Evolutionary conservation across 2,329 filamentous ascomycete species (phyloP).

Genomic region (Neurospora crassa): DNA sequence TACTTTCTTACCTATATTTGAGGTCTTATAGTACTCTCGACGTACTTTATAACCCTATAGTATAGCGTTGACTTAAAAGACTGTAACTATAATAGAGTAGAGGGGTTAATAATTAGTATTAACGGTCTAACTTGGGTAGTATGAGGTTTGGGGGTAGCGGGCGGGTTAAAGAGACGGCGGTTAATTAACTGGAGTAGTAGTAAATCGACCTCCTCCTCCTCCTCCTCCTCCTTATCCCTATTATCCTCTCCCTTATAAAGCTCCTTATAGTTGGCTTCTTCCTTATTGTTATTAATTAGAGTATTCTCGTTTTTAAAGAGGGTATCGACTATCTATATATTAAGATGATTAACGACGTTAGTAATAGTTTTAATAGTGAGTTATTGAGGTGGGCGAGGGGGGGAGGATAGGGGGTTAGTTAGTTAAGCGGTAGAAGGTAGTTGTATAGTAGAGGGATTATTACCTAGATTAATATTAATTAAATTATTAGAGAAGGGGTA

Average conservation of each 20-base stretch:
- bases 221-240: background rate
- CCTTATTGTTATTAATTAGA: background rate
- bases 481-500: background rate
- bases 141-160: background rate
- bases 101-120: background rate
- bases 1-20: background rate
- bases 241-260: background rate
- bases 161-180: no score
- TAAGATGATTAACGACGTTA: background rate
- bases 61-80: background rate
- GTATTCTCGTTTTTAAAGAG: background rate
- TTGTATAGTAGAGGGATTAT: background rate
- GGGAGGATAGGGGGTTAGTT: background rate
- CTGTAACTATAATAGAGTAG: background rate
- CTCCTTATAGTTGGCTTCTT: background rate
- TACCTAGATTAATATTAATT: background rate
- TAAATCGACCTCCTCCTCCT: background rate
- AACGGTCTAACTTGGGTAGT: background rate
- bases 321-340: background rate
- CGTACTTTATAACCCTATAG: background rate
- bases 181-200: background rate
- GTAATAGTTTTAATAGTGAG: rapidly evolving
- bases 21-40: background rate
- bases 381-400: no score
- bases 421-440: no score